Percentiles rank a stretch among this genome's conserved stretches.
These are phyloP conservation scores for Elaeagnus macrophylla DNA, from an alignment of 306 rosid species.

Conservation along the genomic window DNA sequence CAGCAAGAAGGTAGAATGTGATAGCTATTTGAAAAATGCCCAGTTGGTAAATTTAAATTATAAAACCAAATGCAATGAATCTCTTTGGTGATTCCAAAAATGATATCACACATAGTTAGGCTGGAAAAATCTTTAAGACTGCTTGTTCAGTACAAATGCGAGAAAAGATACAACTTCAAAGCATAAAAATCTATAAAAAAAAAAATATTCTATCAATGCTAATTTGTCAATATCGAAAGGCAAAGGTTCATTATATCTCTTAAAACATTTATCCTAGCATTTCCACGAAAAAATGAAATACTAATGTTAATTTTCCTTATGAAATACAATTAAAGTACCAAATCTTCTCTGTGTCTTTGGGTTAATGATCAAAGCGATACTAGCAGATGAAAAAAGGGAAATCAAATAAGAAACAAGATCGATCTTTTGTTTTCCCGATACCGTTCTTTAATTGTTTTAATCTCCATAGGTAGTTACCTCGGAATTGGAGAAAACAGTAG, in stretches of 20 bases:
- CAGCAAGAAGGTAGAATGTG: too few species aligned
- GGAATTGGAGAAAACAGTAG: conserved; percentile 25
- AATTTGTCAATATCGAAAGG: background rate
- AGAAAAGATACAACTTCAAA: background rate
- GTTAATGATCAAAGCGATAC: background rate
- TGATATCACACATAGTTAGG: background rate
- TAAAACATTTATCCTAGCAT: too few species aligned
- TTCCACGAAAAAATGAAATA: too few species aligned
- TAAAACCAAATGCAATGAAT: background rate
- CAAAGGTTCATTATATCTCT: too few species aligned
- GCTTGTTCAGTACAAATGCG: background rate
- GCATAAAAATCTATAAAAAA: background rate
- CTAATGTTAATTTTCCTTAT: background rate
- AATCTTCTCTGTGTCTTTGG: too few species aligned
- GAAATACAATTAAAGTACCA: too few species aligned
- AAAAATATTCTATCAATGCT: background rate
- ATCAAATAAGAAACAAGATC: background rate
- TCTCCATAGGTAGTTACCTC: conserved; percentile 22
- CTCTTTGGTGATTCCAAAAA: background rate
- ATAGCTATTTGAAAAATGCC: background rate
- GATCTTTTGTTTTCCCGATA: background rate
- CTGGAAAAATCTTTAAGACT: background rate
- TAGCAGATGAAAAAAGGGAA: conserved; percentile 1
- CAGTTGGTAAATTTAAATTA: background rate
- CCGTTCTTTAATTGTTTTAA: background rate